These are phyloP conservation scores for Taxillus chinensis DNA, from an alignment of 164 flowering plant genomes.

Conservation along the genomic window DNA sequence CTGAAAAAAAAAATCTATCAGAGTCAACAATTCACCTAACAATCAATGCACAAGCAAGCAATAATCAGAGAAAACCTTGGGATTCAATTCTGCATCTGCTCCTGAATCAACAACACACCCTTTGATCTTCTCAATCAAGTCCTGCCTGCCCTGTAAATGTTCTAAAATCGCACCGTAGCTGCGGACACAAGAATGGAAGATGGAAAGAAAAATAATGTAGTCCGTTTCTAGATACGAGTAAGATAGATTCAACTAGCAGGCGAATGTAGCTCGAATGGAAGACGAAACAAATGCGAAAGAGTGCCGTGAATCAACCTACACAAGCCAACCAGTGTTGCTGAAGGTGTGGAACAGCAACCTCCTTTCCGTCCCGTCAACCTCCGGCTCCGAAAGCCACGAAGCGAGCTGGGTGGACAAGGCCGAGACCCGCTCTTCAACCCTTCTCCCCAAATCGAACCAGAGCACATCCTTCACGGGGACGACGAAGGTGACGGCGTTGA, in stretches of 20 bases:
- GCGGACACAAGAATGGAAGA: slow-evolving; percentile 14
- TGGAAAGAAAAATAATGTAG: background rate
- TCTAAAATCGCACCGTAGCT: slow-evolving; percentile 76
- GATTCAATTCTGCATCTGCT: slow-evolving; percentile 57
- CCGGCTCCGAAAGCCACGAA: slow-evolving; percentile 45
- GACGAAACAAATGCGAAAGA: background rate
- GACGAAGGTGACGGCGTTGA: slow-evolving; percentile 59
- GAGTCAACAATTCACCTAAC: too few species aligned
- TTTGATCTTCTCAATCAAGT: slow-evolving; percentile 51
- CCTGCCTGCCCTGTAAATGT: slow-evolving; percentile 33
- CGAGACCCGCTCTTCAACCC: slow-evolving; percentile 35
- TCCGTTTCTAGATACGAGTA: too few species aligned
- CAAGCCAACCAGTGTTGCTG: slow-evolving; percentile 93
- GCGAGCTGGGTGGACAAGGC: slow-evolving; percentile 41
- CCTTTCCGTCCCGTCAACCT: slow-evolving; percentile 48
- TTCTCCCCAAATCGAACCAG: slow-evolving; percentile 53
- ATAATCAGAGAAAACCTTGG: slow-evolving; percentile 37
- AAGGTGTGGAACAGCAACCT: slow-evolving; percentile 79
- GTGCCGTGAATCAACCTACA: slow-evolving; percentile 37
- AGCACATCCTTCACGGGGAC: slow-evolving; percentile 48
- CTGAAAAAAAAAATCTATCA: too few species aligned
- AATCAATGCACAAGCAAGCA: background rate
- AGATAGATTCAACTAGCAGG: too few species aligned
- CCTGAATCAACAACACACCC: slow-evolving; percentile 93
- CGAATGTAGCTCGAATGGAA: too few species aligned